These are phyloP conservation scores for Auriculariales sp. DNA, from an alignment of 768 basidiomycete genomes.

Conservation along the genomic window DNA sequence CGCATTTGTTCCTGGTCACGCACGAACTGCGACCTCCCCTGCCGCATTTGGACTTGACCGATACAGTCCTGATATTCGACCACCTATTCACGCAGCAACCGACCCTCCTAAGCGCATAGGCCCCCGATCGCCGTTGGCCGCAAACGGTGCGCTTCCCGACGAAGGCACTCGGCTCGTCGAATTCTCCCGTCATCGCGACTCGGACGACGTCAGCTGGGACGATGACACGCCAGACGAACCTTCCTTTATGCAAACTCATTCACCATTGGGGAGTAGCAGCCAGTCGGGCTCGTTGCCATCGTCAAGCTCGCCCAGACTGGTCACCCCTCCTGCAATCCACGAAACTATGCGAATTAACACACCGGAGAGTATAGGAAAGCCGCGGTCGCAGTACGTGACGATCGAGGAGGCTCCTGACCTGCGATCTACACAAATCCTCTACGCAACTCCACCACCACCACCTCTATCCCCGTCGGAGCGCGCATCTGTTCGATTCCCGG, in stretches of 20 bases:
- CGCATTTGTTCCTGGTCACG: background rate
- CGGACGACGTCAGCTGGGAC: background rate
- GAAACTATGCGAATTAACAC: background rate
- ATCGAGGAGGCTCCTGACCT: background rate
- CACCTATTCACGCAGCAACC: background rate
- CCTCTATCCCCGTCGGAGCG: background rate
- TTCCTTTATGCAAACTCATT: background rate
- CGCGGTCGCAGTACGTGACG: background rate
- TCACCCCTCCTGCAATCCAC: background rate
- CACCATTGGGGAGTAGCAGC: background rate
- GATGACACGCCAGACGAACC: background rate
- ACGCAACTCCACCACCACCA: background rate
- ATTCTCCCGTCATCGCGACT: background rate
- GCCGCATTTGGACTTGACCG: background rate
- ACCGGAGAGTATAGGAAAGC: background rate
- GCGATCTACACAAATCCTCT: background rate
- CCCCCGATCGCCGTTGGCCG: background rate
- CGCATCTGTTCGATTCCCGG: no score
- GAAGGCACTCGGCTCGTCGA: background rate
- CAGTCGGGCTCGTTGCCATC: background rate
- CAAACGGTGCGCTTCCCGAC: background rate
- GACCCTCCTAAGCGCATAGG: background rate
- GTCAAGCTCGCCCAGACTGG: background rate
- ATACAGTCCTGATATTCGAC: background rate
- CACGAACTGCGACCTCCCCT: slow-evolving; percentile 2